Evolutionary conservation across 371 early-diverging fungal genomes (phyloP).

Genomic region (Mortierella sp.): DNA sequence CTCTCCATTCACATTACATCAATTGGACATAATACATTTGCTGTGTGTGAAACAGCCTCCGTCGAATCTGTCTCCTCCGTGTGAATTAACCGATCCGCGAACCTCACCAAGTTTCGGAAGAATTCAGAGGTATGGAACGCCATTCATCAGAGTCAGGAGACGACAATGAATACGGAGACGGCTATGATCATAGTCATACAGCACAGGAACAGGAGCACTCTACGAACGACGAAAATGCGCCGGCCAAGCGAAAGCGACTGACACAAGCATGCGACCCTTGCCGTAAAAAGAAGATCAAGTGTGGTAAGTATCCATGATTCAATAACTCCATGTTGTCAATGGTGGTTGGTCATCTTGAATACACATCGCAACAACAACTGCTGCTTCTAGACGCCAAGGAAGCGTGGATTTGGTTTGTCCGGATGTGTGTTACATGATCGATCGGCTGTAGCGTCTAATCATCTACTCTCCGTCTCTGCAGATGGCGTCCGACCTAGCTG

Average conservation of each 20-base stretch:
- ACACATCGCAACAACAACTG: constrained; percentile 3
- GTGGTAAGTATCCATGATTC: constrained; percentile 31
- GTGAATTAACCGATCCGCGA: no score
- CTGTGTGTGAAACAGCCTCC: no score
- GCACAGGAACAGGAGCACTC: constrained; percentile 11
- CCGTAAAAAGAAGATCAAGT: constrained; percentile 78
- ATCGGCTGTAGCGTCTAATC: no score
- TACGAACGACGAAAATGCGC: constrained; percentile 7
- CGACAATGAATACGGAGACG: constrained; percentile 13
- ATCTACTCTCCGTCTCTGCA: constrained; percentile 12
- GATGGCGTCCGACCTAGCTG: constrained; percentile 87
- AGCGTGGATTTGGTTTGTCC: no score
- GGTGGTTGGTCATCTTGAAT: constrained; percentile 29
- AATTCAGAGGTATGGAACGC: background rate
- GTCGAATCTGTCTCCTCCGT: no score
- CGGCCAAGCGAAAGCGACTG: constrained; percentile 70
- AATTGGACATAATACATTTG: background rate
- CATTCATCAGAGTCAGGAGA: constrained; percentile 37
- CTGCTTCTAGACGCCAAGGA: constrained; percentile 9
- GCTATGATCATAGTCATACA: constrained; percentile 12
- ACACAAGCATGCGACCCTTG: constrained; percentile 87
- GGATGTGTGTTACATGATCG: no score
- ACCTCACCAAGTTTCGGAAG: no score
- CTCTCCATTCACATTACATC: background rate
- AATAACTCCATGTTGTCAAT: background rate